Conservation (phyloP, 2,329 filamentous ascomycete genomes). For the Penicillium rolfsii region DNA sequence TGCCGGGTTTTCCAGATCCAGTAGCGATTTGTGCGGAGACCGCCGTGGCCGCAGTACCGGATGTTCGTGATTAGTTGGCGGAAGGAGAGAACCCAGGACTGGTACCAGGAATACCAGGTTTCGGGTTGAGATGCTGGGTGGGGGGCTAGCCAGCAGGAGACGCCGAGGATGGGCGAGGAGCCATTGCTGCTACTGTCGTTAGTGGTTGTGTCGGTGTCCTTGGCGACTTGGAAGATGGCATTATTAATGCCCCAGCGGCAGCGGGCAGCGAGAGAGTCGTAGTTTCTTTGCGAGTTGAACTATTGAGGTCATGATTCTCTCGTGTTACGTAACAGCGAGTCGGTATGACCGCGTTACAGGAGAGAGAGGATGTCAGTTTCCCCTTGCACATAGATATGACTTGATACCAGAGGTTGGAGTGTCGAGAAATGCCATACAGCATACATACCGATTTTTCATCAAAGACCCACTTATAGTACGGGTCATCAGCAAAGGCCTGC, state of each 20-base stretch:
- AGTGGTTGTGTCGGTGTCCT: slow-evolving; percentile 50
- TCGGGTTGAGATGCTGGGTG: slow-evolving; percentile 53
- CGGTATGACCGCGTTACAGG: slow-evolving; percentile 25
- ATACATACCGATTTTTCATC: slow-evolving; percentile 58
- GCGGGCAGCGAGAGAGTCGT: slow-evolving; percentile 64
- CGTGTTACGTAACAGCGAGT: slow-evolving; percentile 12
- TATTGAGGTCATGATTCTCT: slow-evolving; percentile 35
- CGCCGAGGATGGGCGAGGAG: slow-evolving; percentile 60
- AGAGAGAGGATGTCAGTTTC: slow-evolving; percentile 26
- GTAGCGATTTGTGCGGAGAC: slow-evolving; percentile 68
- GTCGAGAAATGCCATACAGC: slow-evolving; percentile 21
- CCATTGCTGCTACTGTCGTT: neutral
- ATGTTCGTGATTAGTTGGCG: slow-evolving; percentile 69
- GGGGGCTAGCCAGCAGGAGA: slow-evolving; percentile 74
- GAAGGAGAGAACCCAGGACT: slow-evolving; percentile 66
- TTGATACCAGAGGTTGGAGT: too few relatives aligned
- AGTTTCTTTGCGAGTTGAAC: slow-evolving; percentile 65
- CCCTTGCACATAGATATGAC: too few relatives aligned
- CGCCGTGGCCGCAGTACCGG: slow-evolving; percentile 65
- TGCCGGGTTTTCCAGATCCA: slow-evolving; percentile 76
- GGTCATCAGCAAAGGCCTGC: slow-evolving; percentile 66
- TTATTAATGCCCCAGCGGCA: slow-evolving; percentile 75
- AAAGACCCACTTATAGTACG: slow-evolving; percentile 70
- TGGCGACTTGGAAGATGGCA: slow-evolving; percentile 72
- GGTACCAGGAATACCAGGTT: slow-evolving; percentile 67